These are phyloP conservation scores for Skeletonema tropicum DNA, from an alignment of 108 stramenopile genomes.

Conservation along the genomic window DNA sequence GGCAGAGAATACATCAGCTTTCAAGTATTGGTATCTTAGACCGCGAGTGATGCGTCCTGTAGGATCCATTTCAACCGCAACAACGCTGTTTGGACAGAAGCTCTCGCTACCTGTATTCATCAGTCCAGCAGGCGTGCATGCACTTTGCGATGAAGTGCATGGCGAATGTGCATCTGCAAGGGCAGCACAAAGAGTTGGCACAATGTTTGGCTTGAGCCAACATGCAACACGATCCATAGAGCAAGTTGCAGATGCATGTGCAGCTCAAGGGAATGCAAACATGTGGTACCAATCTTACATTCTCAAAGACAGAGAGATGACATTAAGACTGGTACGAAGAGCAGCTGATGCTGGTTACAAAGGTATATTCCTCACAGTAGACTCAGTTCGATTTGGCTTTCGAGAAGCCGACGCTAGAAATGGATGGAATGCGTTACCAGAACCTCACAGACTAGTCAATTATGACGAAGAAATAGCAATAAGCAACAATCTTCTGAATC, in stretches of 20 bases:
- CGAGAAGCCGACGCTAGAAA: slow-evolving; percentile 84
- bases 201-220: slow-evolving; percentile 72
- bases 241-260: slow-evolving; percentile 54
- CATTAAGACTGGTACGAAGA: slow-evolving; percentile 60
- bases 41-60: slow-evolving; percentile 80
- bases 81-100: slow-evolving; percentile 52
- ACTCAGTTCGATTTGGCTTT: slow-evolving; percentile 87
- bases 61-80: slow-evolving; percentile 50
- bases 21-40: slow-evolving; percentile 68
- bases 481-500: slow-evolving; percentile 6
- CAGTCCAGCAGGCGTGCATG: slow-evolving; percentile 81
- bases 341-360: slow-evolving; percentile 72
- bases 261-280: slow-evolving; percentile 37
- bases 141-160: slow-evolving; percentile 55
- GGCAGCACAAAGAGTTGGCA: slow-evolving; percentile 52
- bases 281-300: slow-evolving; percentile 81
- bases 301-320: slow-evolving; percentile 71
- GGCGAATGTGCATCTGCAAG: slow-evolving; percentile 82
- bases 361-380: slow-evolving; percentile 83
- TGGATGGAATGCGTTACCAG: slow-evolving; percentile 74
- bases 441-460: slow-evolving; percentile 75
- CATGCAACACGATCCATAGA: slow-evolving; percentile 84
- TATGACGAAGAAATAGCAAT: slow-evolving; percentile 57
- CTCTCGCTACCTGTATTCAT: slow-evolving; percentile 74
- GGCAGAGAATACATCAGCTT: slow-evolving; percentile 61